phyloP scores from a whole-genome alignment of 192 early-diverging fungal genomes.

The Coemansia nantahalensis region DNA sequence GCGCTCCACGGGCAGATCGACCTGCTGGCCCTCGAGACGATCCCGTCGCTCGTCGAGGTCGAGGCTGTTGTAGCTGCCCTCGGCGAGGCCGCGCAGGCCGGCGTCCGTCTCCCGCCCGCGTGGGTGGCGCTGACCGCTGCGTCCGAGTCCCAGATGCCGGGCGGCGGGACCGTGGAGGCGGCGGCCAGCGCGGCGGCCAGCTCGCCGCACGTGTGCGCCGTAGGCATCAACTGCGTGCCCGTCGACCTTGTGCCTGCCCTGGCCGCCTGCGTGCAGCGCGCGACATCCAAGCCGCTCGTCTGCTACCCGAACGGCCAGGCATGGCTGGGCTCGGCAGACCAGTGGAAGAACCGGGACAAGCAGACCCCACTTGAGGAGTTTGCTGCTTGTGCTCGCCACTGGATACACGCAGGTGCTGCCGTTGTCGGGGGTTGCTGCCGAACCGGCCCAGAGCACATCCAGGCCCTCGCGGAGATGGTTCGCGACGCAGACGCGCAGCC shows the following conservation, averaged over 20 bases:
- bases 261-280: slow-evolving; percentile 2
- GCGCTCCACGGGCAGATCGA: slow-evolving; percentile 48
- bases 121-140: slow-evolving; percentile 63
- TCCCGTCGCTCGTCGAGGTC: slow-evolving; percentile 61
- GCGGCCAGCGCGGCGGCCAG: slow-evolving; percentile 33
- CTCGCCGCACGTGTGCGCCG: slow-evolving; percentile 36
- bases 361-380: slow-evolving; percentile 27
- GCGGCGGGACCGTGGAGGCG: slow-evolving; percentile 54
- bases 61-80: slow-evolving; percentile 52
- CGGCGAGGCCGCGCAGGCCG: slow-evolving; percentile 3
- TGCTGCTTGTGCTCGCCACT: slow-evolving; percentile 23
- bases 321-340: slow-evolving; percentile 38
- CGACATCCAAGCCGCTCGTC: slow-evolving; percentile 32
- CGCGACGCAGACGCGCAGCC: not conserved
- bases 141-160: slow-evolving; percentile 22
- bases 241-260: slow-evolving; percentile 5
- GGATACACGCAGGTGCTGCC: slow-evolving; percentile 38
- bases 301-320: slow-evolving; percentile 59
- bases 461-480: slow-evolving; percentile 2
- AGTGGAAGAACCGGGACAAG: slow-evolving; percentile 21
- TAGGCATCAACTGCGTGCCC: slow-evolving; percentile 66
- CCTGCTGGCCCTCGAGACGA: slow-evolving; percentile 67
- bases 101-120: slow-evolving; percentile 34
- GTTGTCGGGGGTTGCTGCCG: slow-evolving; percentile 63
- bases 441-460: slow-evolving; percentile 56